These are phyloP conservation scores for Rhizophagus sp. DNA, from an alignment of 192 early-diverging fungal species.

Conservation along the genomic window DNA sequence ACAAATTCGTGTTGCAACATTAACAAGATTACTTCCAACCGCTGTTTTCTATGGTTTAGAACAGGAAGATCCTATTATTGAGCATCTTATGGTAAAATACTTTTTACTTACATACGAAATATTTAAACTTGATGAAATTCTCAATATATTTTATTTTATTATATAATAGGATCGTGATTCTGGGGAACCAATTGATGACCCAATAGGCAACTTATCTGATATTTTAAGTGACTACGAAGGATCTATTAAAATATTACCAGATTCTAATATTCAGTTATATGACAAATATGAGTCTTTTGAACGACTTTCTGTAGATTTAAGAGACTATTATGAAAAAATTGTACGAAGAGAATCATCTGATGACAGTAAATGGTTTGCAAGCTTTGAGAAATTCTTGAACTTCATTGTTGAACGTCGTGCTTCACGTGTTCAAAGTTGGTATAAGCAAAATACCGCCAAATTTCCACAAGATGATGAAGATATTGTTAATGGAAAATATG, in stretches of 20 bases:
- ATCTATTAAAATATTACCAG: neutral
- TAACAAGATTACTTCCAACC: neutral
- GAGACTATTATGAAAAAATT: slow-evolving; percentile 14
- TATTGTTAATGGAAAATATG: neutral
- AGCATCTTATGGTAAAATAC: neutral
- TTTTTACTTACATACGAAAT: neutral
- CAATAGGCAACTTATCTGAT: neutral
- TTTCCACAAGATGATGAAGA: slow-evolving; percentile 16
- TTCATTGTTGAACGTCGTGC: slow-evolving; percentile 16
- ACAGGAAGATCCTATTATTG: neutral
- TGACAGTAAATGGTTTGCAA: slow-evolving; percentile 12
- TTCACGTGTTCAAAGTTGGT: slow-evolving; percentile 27
- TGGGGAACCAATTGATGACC: neutral
- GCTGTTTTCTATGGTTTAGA: slow-evolving; percentile 20
- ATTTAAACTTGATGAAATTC: too few species aligned
- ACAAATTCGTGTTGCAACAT: slow-evolving; percentile 1
- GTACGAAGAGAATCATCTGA: neutral
- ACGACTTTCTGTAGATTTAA: slow-evolving; percentile 2
- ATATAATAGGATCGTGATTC: neutral
- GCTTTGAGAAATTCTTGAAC: slow-evolving; percentile 21
- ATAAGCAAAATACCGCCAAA: neutral
- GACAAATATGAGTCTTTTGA: slow-evolving; percentile 4
- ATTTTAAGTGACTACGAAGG: neutral
- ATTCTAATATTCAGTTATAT: neutral
- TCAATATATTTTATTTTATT: neutral